These are phyloP conservation scores for Conringia planisiliqua DNA, from an alignment of 345 rosid species.

Conservation along the genomic window DNA sequence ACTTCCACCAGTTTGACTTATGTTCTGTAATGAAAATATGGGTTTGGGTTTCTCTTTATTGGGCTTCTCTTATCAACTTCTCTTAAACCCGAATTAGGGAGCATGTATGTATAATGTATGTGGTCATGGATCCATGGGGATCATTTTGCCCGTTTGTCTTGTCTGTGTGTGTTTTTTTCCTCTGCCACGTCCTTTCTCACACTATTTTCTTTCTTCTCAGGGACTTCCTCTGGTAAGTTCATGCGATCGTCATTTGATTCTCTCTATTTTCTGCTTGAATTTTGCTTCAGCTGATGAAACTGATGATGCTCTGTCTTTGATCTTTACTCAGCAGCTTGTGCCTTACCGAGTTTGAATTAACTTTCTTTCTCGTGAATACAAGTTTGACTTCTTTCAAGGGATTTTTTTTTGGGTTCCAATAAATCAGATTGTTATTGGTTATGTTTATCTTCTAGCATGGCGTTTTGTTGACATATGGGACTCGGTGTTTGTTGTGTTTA, in stretches of 20 bases:
- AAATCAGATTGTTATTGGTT: not conserved
- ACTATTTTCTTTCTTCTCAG: not conserved
- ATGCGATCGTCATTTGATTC: not conserved
- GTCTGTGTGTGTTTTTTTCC: not conserved
- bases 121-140: not conserved
- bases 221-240: conserved; percentile 7
- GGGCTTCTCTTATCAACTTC: not conserved
- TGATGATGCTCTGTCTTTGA: not conserved
- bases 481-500: not conserved
- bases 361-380: not conserved
- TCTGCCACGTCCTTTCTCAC: not conserved
- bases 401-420: not conserved
- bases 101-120: no score
- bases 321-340: not conserved
- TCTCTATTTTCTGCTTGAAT: not conserved
- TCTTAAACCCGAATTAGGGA: not conserved
- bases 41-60: not conserved
- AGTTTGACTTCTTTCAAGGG: not conserved
- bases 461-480: not conserved
- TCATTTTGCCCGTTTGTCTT: not conserved
- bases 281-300: not conserved
- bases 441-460: not conserved
- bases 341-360: not conserved
- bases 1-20: conserved; percentile 1
- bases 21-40: not conserved